Evolutionary conservation across 306 rosid genomes (phyloP).

Genomic region (Abrus precatorius): DNA sequence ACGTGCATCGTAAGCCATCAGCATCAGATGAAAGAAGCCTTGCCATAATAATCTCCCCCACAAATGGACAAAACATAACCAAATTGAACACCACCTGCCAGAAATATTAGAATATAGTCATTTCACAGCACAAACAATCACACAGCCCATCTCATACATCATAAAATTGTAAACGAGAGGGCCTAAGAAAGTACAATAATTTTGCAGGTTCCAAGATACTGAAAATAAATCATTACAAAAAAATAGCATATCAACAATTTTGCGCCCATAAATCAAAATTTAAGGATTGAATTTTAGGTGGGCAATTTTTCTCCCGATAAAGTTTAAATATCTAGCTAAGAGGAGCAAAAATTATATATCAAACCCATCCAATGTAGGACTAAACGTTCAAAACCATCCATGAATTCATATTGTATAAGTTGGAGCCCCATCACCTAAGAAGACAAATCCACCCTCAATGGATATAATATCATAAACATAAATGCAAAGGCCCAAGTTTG

Average conservation of each 20-base stretch:
- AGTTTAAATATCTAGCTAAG: slow-evolving; percentile 21
- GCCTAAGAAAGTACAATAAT: not conserved
- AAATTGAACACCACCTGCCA: slow-evolving; percentile 73
- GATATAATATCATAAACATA: slow-evolving; percentile 80
- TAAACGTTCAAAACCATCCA: slow-evolving; percentile 35
- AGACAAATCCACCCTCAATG: slow-evolving; percentile 75
- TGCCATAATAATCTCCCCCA: slow-evolving; percentile 77
- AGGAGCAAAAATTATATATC: slow-evolving; percentile 5
- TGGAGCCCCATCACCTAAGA: slow-evolving; percentile 81
- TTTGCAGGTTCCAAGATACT: not conserved
- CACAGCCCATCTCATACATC: slow-evolving; percentile 9
- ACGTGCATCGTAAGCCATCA: slow-evolving; percentile 68
- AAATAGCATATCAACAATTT: slow-evolving; percentile 18
- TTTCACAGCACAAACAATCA: slow-evolving; percentile 48
- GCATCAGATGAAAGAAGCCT: slow-evolving; percentile 67
- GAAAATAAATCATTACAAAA: not conserved
- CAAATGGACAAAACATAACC: slow-evolving; percentile 79
- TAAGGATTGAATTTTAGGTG: not conserved
- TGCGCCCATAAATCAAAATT: slow-evolving; percentile 7
- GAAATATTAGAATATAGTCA: slow-evolving; percentile 41
- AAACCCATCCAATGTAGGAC: not conserved
- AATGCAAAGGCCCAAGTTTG: slow-evolving; percentile 83
- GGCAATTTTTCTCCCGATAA: not conserved
- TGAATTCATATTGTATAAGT: slow-evolving; percentile 68
- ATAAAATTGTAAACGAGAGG: slow-evolving; percentile 7